Evolutionary conservation across 495 filamentous ascomycete species (phyloP).

Genomic region (Cercophora samala): DNA sequence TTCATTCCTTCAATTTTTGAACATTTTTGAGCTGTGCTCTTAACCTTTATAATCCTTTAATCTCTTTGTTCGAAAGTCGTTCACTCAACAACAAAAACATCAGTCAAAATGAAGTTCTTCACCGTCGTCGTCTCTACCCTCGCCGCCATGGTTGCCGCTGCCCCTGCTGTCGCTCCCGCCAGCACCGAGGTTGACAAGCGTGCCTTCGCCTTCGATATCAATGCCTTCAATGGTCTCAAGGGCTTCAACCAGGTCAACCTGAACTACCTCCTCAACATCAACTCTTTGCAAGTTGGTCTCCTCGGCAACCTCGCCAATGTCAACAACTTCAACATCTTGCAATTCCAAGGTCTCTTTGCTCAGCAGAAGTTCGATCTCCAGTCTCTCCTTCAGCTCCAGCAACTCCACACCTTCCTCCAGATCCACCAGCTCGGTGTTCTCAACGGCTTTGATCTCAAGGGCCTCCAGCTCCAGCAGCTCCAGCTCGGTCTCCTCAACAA

Average conservation of each 20-base stretch:
- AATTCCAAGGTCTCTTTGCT: constrained; percentile 39
- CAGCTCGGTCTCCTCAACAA: constrained; percentile 40
- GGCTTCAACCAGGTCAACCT: constrained; percentile 44
- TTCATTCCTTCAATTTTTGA: constrained; percentile 44
- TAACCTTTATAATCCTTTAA: constrained; percentile 40
- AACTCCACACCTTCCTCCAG: constrained; percentile 42
- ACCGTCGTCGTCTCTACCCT: constrained; percentile 41
- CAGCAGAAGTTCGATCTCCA: constrained; percentile 39
- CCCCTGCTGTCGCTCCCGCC: constrained; percentile 25
- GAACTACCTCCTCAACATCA: constrained; percentile 47
- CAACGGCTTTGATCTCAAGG: constrained; percentile 42
- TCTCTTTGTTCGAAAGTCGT: constrained; percentile 24
- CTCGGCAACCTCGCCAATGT: constrained; percentile 38
- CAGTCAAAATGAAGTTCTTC: constrained; percentile 45
- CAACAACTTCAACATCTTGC: constrained; percentile 43
- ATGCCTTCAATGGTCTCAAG: constrained; percentile 39
- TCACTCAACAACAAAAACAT: constrained; percentile 22
- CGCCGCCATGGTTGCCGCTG: constrained; percentile 41
- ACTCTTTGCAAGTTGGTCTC: constrained; percentile 40
- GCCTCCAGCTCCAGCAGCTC: constrained; percentile 39
- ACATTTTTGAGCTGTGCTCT: constrained; percentile 51
- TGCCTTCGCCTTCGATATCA: constrained; percentile 32
- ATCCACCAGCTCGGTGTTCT: constrained; percentile 43
- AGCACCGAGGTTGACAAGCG: constrained; percentile 29
- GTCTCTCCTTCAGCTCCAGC: constrained; percentile 42